Conservation (phyloP, 169 alveolate species). For the Eimeria praecox region DNA sequence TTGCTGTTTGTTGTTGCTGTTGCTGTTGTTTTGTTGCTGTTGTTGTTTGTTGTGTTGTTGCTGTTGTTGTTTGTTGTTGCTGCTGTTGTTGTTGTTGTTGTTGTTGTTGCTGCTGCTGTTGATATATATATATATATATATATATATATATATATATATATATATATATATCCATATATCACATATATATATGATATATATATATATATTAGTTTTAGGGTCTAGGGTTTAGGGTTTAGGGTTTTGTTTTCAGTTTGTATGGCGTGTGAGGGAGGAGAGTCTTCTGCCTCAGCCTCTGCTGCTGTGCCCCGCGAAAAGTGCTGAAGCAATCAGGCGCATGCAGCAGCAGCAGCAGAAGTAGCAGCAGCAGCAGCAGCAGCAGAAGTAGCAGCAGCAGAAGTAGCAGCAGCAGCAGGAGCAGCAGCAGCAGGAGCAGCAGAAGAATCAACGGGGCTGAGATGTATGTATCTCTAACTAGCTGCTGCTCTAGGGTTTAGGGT, state of each 20-base stretch:
- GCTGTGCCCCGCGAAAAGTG: constrained; percentile 26
- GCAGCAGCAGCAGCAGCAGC: constrained; percentile 1
- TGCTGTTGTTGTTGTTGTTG: too few relatives aligned
- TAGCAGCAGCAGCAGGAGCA: neutral
- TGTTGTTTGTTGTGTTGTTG: too few relatives aligned
- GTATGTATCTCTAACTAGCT: neutral
- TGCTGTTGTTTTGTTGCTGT: neutral
- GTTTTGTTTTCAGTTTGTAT: neutral
- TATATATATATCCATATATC: too few relatives aligned
- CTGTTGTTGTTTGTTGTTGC: too few relatives aligned
- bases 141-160: too few relatives aligned
- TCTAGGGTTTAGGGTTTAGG: neutral
- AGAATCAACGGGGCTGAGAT: neutral
- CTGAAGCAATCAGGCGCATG: neutral
- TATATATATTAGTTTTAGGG: neutral
- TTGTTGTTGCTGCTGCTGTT: too few relatives aligned
- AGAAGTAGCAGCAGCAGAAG: neutral
- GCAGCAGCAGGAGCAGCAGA: neutral
- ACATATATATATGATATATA: too few relatives aligned
- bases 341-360: neutral
- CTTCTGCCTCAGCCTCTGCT: constrained; percentile 40
- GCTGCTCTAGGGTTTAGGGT: neutral
- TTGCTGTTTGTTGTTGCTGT: too few relatives aligned
- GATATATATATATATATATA: too few relatives aligned
- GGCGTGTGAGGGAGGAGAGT: neutral